Evolutionary conservation across 768 basidiomycete species (phyloP).

Genomic region (Auriscalpium orientale): DNA sequence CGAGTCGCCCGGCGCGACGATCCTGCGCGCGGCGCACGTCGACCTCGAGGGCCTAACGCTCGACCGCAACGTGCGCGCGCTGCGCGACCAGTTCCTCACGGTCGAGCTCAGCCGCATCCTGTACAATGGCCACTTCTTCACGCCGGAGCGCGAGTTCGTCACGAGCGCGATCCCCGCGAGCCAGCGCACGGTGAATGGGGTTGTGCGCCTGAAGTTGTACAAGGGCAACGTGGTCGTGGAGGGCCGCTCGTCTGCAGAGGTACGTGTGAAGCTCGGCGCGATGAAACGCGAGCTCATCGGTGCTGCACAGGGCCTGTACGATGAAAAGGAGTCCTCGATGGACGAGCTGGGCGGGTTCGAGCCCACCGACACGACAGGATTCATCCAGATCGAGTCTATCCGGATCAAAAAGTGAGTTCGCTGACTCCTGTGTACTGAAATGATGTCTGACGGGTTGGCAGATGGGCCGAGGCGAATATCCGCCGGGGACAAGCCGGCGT

Average conservation of each 20-base stretch:
- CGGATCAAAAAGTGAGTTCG: constrained; percentile 86
- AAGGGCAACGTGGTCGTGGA: constrained; percentile 95
- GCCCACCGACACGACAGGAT: constrained; percentile 90
- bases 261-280: constrained; percentile 23
- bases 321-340: constrained; percentile 94
- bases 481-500: constrained; percentile 81
- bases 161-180: constrained; percentile 85
- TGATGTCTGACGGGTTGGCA: constrained; percentile 21
- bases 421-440: constrained; percentile 3
- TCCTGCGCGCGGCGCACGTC: constrained; percentile 90
- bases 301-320: constrained; percentile 77
- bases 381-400: constrained; percentile 97
- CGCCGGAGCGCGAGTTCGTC: constrained; percentile 96
- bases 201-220: constrained; percentile 86
- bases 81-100: constrained; percentile 94
- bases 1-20: constrained; percentile 94
- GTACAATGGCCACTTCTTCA: constrained; percentile 99
- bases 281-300: neutral
- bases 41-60: constrained; percentile 97
- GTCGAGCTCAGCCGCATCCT: constrained; percentile 83
- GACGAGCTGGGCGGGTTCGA: constrained; percentile 98
- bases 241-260: constrained; percentile 84
- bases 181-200: constrained; percentile 93
- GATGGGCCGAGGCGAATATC: constrained; percentile 85
- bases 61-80: constrained; percentile 90